These are phyloP conservation scores for Priceomyces fermenticarens DNA, from an alignment of 805 yeast genomes.

Conservation along the genomic window DNA sequence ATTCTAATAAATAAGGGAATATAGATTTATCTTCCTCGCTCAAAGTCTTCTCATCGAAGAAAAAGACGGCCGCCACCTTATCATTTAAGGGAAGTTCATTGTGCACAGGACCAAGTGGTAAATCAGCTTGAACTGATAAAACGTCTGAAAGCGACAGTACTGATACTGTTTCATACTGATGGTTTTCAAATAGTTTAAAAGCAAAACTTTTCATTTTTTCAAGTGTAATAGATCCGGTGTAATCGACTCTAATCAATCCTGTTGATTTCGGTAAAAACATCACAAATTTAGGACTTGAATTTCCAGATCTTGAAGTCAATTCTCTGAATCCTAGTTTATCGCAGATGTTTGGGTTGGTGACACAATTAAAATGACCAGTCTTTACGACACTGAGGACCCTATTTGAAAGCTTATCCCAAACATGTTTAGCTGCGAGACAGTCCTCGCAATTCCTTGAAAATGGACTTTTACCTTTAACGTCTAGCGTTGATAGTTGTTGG, in stretches of 20 bases:
- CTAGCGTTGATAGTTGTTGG: constrained; percentile 33
- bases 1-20: constrained; percentile 59
- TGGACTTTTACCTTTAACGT: constrained; percentile 26
- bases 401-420: constrained; percentile 59
- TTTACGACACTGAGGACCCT: constrained; percentile 36
- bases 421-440: constrained; percentile 48
- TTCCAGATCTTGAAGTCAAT: constrained; percentile 16
- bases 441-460: constrained; percentile 43
- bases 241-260: constrained; percentile 49
- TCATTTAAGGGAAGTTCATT: constrained; percentile 36
- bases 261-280: constrained; percentile 51
- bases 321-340: constrained; percentile 43
- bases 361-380: constrained; percentile 62
- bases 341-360: constrained; percentile 49
- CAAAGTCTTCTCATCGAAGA: constrained; percentile 47
- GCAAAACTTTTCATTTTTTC: constrained; percentile 42
- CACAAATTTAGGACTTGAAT: constrained; percentile 38
- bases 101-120: constrained; percentile 30
- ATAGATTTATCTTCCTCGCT: constrained; percentile 62
- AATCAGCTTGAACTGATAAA: constrained; percentile 24
- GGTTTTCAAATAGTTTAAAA: constrained; percentile 44
- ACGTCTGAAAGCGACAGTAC: constrained; percentile 27
- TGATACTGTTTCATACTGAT: constrained; percentile 34
- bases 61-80: constrained; percentile 51
- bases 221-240: constrained; percentile 32